Evolutionary conservation across 1,284 basidiomycete species (phyloP).

Genomic region (Somion occarium): DNA sequence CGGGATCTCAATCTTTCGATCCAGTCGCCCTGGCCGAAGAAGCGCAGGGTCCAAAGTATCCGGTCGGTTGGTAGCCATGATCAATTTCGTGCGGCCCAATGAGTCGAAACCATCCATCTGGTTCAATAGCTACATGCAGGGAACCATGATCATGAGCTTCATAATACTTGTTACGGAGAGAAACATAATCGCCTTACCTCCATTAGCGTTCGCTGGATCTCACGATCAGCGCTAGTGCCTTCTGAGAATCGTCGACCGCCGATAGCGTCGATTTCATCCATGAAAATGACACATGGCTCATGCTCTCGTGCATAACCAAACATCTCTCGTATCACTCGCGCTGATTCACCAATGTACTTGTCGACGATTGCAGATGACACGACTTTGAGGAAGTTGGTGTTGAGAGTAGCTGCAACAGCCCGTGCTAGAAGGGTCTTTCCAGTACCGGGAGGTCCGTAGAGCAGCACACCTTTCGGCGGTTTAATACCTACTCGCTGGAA

Average conservation of each 20-base stretch:
- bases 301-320: constrained; percentile 97
- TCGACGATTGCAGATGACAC: constrained; percentile 99
- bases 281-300: constrained; percentile 99
- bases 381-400: constrained; percentile 98
- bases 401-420: constrained; percentile 93
- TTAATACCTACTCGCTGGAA: constrained; percentile 95
- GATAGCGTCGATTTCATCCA: constrained; percentile 99
- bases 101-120: constrained; percentile 99
- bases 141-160: background rate
- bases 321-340: constrained; percentile 95
- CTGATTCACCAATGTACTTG: constrained; percentile 99
- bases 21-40: constrained; percentile 91
- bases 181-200: constrained; percentile 55
- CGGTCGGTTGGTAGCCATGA: constrained; percentile 97
- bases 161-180: background rate
- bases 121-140: constrained; percentile 74
- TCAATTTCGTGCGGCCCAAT: constrained; percentile 92
- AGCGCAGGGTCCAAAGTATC: constrained; percentile 98
- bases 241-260: constrained; percentile 97
- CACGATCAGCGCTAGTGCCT: constrained; percentile 96
- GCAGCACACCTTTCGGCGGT: constrained; percentile 90
- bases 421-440: constrained; percentile 95
- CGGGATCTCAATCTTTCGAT: constrained; percentile 98
- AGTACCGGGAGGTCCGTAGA: constrained; percentile 93
- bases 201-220: constrained; percentile 99